Percentiles rank a stretch among this genome's conserved stretches.
These are phyloP conservation scores for Solanum verrucosum DNA, from an alignment of 257 asterid genomes.

Conservation along the genomic window DNA sequence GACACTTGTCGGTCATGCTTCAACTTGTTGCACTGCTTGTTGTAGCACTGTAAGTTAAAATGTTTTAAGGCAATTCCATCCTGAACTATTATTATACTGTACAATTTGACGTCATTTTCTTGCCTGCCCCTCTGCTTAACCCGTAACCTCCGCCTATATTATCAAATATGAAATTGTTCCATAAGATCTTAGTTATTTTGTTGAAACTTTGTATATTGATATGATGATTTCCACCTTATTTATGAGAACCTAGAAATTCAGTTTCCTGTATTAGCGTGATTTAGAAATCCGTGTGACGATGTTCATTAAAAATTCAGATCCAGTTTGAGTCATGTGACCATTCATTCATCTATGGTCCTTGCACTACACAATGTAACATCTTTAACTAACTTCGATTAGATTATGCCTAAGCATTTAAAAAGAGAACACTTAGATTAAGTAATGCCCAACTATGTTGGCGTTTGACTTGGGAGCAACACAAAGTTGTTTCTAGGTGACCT, in stretches of 20 bases:
- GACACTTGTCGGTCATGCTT: slow-evolving; percentile 85
- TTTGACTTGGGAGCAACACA: not conserved
- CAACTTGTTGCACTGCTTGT: slow-evolving; percentile 88
- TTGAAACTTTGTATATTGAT: not conserved
- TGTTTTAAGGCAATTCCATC: not conserved
- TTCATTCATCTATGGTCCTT: not conserved
- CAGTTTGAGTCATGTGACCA: not conserved
- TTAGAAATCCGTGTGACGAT: not conserved
- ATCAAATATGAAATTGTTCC: not conserved
- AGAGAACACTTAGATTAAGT: not conserved
- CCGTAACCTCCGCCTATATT: not conserved
- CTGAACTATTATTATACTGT: not conserved
- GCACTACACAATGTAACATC: not conserved
- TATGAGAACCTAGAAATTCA: not conserved
- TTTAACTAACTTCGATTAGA: not conserved
- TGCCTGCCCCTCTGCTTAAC: not conserved
- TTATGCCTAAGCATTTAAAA: not conserved
- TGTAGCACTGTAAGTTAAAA: slow-evolving; percentile 53
- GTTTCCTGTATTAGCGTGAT: not conserved
- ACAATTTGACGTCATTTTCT: not conserved
- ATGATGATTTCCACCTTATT: not conserved
- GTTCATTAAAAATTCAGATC: not conserved
- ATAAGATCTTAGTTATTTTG: not conserved
- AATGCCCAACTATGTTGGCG: not conserved
- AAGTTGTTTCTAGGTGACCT: not conserved